Percentiles rank a stretch among this genome's conserved stretches.
These are phyloP conservation scores for Adansonia madagascariensis DNA, from an alignment of 441 rosid genomes.

Conservation along the genomic window DNA sequence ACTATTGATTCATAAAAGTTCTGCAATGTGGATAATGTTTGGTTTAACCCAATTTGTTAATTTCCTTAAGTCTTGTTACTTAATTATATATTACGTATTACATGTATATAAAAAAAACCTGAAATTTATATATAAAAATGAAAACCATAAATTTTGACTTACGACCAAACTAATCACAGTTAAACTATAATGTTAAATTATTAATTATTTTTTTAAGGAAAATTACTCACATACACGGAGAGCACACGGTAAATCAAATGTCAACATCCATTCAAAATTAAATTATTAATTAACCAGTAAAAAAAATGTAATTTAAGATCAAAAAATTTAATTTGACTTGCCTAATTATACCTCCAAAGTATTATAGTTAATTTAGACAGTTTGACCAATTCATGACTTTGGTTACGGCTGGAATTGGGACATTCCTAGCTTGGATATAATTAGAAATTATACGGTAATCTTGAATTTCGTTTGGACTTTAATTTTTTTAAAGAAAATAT, in stretches of 20 bases:
- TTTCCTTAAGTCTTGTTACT: not conserved
- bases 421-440: not conserved
- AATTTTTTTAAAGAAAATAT: too few relatives aligned
- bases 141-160: too few relatives aligned
- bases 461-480: too few relatives aligned
- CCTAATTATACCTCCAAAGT: not conserved
- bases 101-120: too few relatives aligned
- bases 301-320: not conserved
- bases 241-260: conserved; percentile 10
- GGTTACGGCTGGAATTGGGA: not conserved
- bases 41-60: not conserved
- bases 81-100: too few relatives aligned
- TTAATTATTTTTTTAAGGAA: not conserved
- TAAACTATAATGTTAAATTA: not conserved
- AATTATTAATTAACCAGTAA: not conserved
- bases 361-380: not conserved
- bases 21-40: conserved; percentile 9
- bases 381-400: not conserved
- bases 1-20: not conserved
- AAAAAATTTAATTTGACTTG: not conserved
- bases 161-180: not conserved
- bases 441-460: not conserved
- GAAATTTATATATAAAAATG: too few relatives aligned
- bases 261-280: not conserved
- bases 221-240: not conserved